Evolutionary conservation across 768 basidiomycete species (phyloP), one percentile per base, ranked within the genome.

Genomic region (Gymnopilus dilepis): DNA sequence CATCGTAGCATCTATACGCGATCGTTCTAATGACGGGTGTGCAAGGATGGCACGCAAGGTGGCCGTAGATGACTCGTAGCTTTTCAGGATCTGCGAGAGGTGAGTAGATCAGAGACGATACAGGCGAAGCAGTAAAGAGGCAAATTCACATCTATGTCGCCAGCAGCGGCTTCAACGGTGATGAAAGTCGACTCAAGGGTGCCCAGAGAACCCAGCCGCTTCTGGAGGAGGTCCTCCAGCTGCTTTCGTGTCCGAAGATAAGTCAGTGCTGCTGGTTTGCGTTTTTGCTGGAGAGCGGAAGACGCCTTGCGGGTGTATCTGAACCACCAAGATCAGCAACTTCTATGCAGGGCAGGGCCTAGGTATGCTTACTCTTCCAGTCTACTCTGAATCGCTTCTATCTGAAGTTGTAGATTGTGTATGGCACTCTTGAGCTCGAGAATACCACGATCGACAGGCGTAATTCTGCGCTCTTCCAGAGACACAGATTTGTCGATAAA

Each of bases 141-240:
- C 13, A 52, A 19, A 70, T 77, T 42, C 70, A 95, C 95, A 80
- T 94, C 89, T 11, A 95, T 82, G 73, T 98, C 92, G 2, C 89
- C 90, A 28, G 92, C 92, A n/a, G 95, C 92, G 3, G 88, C 84
- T 75, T 99, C 94, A 5, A 98, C 93, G 45, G 86, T 84, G 45
- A 93, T 77, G 37, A 97, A 73, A 0, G 95, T 94, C 12, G 85
- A 79, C 65, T 91, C 87, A 7, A 98, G 78, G 37, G 87, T 91
- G 59, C 87, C 84, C 5, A 94, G 77, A 1, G 94, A 88, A 9
- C 80, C 84, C 2, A 95, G 73, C 12, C 95, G 87, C 69, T 94
- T 94, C 26, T 77, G 76, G 15, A 96, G 76, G 0, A 95, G 74
- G 12, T 90, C 91, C 65, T 96, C 90, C 6, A 95, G 77, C 56